Evolutionary conservation across 139 green algal genomes (phyloP).

Genomic region (Nannochloris sp.): DNA sequence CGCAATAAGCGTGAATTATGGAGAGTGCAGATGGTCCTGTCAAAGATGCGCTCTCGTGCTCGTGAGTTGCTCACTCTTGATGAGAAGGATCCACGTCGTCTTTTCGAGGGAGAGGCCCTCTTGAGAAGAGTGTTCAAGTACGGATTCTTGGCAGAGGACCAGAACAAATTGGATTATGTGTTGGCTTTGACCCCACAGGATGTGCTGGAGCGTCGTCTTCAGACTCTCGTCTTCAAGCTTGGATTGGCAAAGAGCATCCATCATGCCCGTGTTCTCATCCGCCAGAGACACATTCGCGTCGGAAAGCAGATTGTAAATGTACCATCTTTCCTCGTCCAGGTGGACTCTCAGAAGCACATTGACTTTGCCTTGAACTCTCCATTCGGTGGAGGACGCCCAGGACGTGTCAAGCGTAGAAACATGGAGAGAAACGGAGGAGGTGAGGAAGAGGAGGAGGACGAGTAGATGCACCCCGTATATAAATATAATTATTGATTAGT

Average conservation of each 20-base stretch:
- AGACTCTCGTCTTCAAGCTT: conserved; percentile 99
- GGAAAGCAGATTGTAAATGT: conserved; percentile 99
- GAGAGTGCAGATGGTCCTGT: conserved; percentile 88
- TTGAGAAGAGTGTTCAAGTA: conserved; percentile 96
- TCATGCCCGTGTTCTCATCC: conserved; percentile 96
- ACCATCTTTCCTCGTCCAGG: conserved; percentile 93
- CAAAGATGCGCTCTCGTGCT: conserved; percentile 80
- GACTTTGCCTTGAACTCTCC: conserved; percentile 96
- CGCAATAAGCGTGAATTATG: conserved; percentile 99
- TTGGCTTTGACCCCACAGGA: conserved; percentile 80
- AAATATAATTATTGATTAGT: no score
- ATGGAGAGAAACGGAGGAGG: conserved; percentile 34
- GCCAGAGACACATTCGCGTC: conserved; percentile 97
- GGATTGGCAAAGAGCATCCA: conserved; percentile 98
- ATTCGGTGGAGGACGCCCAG: conserved; percentile 94
- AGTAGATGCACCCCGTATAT: no score
- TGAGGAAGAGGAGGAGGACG: conserved; percentile 37
- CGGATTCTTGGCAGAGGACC: conserved; percentile 85
- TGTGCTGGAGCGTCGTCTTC: conserved; percentile 77
- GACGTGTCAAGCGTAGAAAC: conserved; percentile 83
- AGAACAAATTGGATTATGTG: conserved; percentile 99
- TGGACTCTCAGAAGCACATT: conserved; percentile 99
- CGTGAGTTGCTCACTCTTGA: conserved; percentile 93
- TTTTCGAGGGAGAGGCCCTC: conserved; percentile 95
- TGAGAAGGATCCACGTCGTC: conserved; percentile 84